Evolutionary conservation across 805 yeast genomes (phyloP).

Genomic region (Candida methanosorbosa): DNA sequence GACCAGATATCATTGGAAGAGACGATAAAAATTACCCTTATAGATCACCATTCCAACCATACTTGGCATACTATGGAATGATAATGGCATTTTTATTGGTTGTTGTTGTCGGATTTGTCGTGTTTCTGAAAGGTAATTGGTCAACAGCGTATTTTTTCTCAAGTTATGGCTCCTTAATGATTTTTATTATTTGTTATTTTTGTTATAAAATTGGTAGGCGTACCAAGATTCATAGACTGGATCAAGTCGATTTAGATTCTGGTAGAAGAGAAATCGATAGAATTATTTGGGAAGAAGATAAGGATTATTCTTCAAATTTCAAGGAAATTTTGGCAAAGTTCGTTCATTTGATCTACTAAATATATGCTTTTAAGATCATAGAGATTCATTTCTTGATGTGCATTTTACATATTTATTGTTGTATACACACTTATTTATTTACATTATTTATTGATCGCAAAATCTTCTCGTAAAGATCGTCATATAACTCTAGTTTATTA

Average conservation of each 20-base stretch:
- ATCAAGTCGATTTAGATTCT: slow-evolving; percentile 71
- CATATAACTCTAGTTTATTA: too few species aligned
- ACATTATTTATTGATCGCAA: too few species aligned
- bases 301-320: slow-evolving; percentile 22
- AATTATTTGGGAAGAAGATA: slow-evolving; percentile 73
- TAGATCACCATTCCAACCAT: slow-evolving; percentile 48
- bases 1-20: slow-evolving; percentile 49
- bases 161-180: slow-evolving; percentile 42
- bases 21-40: slow-evolving; percentile 50
- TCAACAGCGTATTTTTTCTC: slow-evolving; percentile 40
- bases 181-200: slow-evolving; percentile 34
- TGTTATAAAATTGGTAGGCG: slow-evolving; percentile 49
- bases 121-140: slow-evolving; percentile 41
- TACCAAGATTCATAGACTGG: slow-evolving; percentile 58
- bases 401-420: too few species aligned
- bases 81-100: slow-evolving; percentile 32
- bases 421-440: too few species aligned
- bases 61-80: slow-evolving; percentile 40
- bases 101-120: slow-evolving; percentile 42
- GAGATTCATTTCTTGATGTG: too few species aligned
- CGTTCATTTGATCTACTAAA: slow-evolving; percentile 4
- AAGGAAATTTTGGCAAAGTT: slow-evolving; percentile 19
- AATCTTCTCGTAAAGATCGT: too few species aligned
- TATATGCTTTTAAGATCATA: too few species aligned
- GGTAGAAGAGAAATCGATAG: slow-evolving; percentile 82